These are phyloP conservation scores for Cymbidium sinense DNA, from an alignment of 106 monocot genomes.

Conservation along the genomic window DNA sequence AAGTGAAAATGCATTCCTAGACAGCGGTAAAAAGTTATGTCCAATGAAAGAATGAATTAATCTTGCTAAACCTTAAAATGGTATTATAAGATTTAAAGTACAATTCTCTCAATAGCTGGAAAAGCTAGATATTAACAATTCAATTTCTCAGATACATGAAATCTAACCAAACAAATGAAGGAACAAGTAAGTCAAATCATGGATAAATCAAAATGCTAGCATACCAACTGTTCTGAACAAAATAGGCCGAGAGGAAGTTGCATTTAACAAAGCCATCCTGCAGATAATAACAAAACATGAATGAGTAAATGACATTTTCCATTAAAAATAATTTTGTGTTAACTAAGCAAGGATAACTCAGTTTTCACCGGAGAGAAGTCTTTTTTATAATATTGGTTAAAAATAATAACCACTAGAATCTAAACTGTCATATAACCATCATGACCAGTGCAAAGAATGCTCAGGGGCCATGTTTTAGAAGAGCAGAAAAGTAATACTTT, in stretches of 20 bases:
- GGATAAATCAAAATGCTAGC: not conserved
- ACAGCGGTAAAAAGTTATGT: too few relatives aligned
- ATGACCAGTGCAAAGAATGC: not conserved
- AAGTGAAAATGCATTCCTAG: not conserved
- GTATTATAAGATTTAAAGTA: too few relatives aligned
- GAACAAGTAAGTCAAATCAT: not conserved
- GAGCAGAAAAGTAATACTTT: too few relatives aligned
- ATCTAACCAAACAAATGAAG: not conserved
- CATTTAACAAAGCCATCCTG: slow-evolving; percentile 3
- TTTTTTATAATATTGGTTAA: not conserved
- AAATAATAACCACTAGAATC: not conserved
- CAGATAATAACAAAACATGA: not conserved
- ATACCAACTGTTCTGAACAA: not conserved
- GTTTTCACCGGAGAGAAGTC: not conserved
- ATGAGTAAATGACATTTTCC: not conserved
- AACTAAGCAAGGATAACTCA: too few relatives aligned
- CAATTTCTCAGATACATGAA: not conserved
- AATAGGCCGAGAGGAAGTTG: not conserved
- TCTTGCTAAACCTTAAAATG: too few relatives aligned
- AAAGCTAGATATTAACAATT: not conserved
- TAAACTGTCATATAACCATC: not conserved
- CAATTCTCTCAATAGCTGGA: not conserved
- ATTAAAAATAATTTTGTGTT: not conserved
- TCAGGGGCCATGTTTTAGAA: too few relatives aligned
- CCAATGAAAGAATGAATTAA: too few relatives aligned